A percentile compares a stretch with the other conserved stretches of the same genome.
Evolutionary conservation across 805 yeast genomes (phyloP).

Genomic region (Danielia reshetovae): DNA sequence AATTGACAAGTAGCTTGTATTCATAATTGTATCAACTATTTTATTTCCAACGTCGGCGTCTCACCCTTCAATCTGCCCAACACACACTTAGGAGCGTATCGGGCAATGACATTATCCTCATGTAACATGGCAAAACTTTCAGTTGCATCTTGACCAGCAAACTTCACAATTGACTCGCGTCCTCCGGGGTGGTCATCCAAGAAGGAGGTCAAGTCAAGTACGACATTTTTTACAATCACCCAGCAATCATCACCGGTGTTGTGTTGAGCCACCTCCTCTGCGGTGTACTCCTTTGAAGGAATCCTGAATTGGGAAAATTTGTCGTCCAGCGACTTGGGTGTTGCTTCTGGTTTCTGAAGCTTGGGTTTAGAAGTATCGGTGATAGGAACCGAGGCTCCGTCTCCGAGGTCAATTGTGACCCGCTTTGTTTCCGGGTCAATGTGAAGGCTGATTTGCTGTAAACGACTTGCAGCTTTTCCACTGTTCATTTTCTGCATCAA

Average conservation of each 20-base stretch:
- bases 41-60: conserved; percentile 37
- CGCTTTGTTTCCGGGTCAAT: conserved; percentile 30
- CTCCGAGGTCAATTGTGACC: conserved; percentile 32
- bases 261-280: conserved; percentile 46
- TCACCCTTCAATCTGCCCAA: conserved; percentile 50
- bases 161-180: conserved; percentile 46
- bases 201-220: conserved; percentile 45
- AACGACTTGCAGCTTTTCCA: conserved; percentile 8
- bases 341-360: not conserved
- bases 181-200: conserved; percentile 58
- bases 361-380: not conserved
- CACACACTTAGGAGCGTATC: conserved; percentile 46
- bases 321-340: conserved; percentile 1
- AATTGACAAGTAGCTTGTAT: not conserved
- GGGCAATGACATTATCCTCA: conserved; percentile 50
- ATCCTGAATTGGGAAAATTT: conserved; percentile 27
- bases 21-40: conserved; percentile 1
- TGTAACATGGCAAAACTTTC: conserved; percentile 52
- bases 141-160: conserved; percentile 47
- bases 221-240: conserved; percentile 51
- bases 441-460: conserved; percentile 16
- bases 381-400: conserved; percentile 4
- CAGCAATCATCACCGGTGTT: conserved; percentile 47
- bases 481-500: conserved; percentile 12
- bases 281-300: conserved; percentile 46